Evolutionary conservation across 768 basidiomycete genomes (phyloP), one percentile per base, ranked within the genome.

Genomic region (Boletus rubescentipes): DNA sequence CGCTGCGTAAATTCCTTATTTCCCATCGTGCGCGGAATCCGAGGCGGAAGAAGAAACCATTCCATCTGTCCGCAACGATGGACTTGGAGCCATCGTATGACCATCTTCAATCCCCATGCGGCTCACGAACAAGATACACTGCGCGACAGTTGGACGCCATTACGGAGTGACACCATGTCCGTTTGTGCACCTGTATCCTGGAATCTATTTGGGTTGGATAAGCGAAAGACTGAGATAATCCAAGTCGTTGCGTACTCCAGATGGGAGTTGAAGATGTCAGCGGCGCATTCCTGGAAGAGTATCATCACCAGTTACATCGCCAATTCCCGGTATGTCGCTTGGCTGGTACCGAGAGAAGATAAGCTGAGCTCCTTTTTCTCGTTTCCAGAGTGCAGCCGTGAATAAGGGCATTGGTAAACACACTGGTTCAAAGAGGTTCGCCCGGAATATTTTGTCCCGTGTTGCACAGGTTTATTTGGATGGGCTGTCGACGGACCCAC

Each of bases 201-300:
- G 36, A 46, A 52, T 18, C 51, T 52, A 39, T 3, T 6, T 29
- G 12, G 41, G 32, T 31, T 26, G 16, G 5, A 41, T 34, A 5
- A 34, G 49, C 6, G n/a, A 23, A 5, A 34, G 10, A n/a, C 15
- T 5, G 32, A n/a, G n/a, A 39, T 7, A 16, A 46, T 21, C 20
- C 5, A 3, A n/a, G 16, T 16, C 15, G 9, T 38, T n/a, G 46
- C 51, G 32, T 21, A 46, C 51, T 52, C 44, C 2, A 46, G 42
- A 39, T 52, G 51, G 39, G 46, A 52, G 44, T 52, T 52, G 10
- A 52, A 43, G 51, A 46, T 11, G 51, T 43, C 4, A 52, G 21
- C 21, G 51, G 36, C 32, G 43, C 51, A 36, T 52, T 52, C 36
- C 51, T 52, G 21, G 51, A 36, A 46, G 43, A 52, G 44, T 52